Evolutionary conservation across 305 asterid species (phyloP).

Genomic region (Fraxinus platypoda): DNA sequence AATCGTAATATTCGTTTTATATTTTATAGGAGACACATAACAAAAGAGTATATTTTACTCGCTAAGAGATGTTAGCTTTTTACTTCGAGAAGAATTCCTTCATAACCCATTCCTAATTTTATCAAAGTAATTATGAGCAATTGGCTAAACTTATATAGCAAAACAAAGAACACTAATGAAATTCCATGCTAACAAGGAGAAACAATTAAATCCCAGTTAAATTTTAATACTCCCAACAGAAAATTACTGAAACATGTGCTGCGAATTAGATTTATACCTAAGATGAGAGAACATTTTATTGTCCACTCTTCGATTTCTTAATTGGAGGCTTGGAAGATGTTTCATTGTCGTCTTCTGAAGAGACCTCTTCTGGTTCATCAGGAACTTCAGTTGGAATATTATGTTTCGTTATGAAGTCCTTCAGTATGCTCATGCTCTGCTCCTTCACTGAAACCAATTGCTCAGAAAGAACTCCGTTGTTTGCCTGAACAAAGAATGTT

Average conservation of each 20-base stretch:
- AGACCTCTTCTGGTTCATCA: conserved; percentile 71
- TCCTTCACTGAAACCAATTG: conserved; percentile 69
- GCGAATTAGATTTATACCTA: neutral
- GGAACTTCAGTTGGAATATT: conserved; percentile 77
- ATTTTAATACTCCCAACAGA: neutral
- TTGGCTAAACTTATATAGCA: neutral
- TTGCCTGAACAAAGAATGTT: conserved; percentile 47
- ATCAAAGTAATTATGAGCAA: neutral
- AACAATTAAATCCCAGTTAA: neutral
- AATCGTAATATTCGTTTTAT: too few species aligned
- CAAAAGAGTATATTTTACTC: too few species aligned
- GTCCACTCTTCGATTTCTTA: conserved; percentile 65
- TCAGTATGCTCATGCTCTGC: conserved; percentile 77
- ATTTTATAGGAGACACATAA: too few species aligned
- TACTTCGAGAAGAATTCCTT: neutral
- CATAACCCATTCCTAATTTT: neutral
- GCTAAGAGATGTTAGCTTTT: too few species aligned
- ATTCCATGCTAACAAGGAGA: neutral
- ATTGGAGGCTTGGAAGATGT: conserved; percentile 49
- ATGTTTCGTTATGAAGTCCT: conserved; percentile 77
- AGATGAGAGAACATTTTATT: conserved; percentile 24
- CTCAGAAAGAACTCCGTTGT: conserved; percentile 66
- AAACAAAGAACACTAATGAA: neutral
- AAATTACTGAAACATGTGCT: neutral
- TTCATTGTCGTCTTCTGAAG: conserved; percentile 69